Base-by-base conservation (phyloP, 1,284 basidiomycete species). In the Puccinia novopanici region DNA sequence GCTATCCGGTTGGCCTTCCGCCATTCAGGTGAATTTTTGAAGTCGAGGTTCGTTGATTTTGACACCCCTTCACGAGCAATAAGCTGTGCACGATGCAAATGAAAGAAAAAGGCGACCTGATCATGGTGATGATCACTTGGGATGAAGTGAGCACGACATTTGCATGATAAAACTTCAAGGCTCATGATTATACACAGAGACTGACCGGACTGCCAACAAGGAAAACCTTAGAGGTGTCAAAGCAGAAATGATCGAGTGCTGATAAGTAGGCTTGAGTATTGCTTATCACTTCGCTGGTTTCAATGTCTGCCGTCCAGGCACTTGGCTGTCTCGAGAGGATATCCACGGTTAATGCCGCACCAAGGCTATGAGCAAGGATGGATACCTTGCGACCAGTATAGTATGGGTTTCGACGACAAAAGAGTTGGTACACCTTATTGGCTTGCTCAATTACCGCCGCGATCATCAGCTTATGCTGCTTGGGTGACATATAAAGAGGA, bases 391-490 rank as follows among this genome's bases (percentile, higher is more conserved):
- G 84, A 3, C 76, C 84, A 24, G 74, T 81, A 55, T 86, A 86
- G 30, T 82, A 81, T 0, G 85, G 84, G 79, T 86, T 86, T 0
- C 85, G 83, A 10, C 81, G 65, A 48, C 83, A 82, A 77, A 85
- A 86, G n/a, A 86, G 81, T 3, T 83, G 82, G 73, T 85, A 86
- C 63, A 85, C 83, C 40, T 85, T 81, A 71, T 86, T 86, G 22
- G 84, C 82, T 77, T 86, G 85, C 19, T 82, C 75, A 19, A 83
- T 83, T 1, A 86, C 85, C 0, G 85, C 84, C 37, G 81, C 76
- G 19, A 85, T 82, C 84, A 85, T 85, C 55, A 81, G 83, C 24
- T 80, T 80, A 65, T 84, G 84, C 81, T 86, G 85, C 19, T 82
- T 82, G 8, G 71, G 65, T 30, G 82, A 83, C 52, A 84, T 81